These are phyloP conservation scores for Auricularia heimuer DNA, from an alignment of 768 basidiomycete species.

Conservation along the genomic window DNA sequence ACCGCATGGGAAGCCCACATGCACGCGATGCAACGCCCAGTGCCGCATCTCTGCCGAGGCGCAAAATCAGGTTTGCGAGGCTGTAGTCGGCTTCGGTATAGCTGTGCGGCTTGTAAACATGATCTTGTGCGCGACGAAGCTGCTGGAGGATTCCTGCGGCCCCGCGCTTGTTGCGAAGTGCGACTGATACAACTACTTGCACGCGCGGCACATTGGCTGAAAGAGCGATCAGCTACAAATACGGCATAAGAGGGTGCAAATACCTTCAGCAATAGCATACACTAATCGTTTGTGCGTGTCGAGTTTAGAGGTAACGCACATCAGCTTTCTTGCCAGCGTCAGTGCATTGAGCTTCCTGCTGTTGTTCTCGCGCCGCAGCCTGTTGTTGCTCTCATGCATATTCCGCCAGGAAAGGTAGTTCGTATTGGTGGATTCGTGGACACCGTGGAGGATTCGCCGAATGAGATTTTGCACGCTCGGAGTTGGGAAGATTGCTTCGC, in stretches of 20 bases:
- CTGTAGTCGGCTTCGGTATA: constrained; percentile 16
- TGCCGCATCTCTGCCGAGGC: constrained; percentile 14
- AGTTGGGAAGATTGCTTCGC: background rate
- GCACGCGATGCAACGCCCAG: constrained; percentile 12
- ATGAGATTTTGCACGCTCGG: background rate
- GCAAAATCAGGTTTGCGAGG: constrained; percentile 11
- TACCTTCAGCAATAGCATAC: constrained; percentile 12
- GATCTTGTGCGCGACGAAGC: constrained; percentile 9
- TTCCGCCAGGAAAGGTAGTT: background rate
- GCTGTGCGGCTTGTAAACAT: constrained; percentile 12
- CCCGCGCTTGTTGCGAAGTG: constrained; percentile 10
- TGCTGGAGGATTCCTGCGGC: constrained; percentile 12
- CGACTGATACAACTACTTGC: constrained; percentile 11
- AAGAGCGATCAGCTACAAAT: no score
- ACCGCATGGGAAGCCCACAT: background rate
- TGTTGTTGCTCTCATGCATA: background rate
- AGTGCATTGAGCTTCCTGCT: background rate
- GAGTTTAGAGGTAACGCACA: background rate
- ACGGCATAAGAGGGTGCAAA: no score
- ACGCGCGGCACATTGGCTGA: constrained; percentile 14
- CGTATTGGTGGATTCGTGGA: background rate
- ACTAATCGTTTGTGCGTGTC: constrained; percentile 15
- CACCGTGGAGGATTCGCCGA: background rate
- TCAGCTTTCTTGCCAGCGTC: background rate
- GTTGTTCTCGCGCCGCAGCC: background rate